Conservation (phyloP, 345 rosid genomes). For the Barbarea vulgaris region DNA sequence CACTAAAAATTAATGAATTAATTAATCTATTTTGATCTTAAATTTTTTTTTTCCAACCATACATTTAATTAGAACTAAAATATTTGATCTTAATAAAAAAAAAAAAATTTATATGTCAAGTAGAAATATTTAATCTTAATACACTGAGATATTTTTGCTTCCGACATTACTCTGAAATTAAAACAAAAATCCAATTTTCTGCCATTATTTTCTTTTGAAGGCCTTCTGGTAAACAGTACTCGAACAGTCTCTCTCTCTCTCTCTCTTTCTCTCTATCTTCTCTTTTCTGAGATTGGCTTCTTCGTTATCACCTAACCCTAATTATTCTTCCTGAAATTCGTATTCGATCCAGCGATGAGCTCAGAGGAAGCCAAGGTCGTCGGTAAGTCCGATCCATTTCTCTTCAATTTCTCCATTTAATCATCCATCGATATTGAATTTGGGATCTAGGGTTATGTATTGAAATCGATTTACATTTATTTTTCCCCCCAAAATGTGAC, state of each 20-base stretch:
- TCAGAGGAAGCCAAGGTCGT: slow-evolving; percentile 43
- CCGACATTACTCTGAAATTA: not conserved
- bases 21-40: too few relatives aligned
- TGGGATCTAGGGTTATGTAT: slow-evolving; percentile 29
- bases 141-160: not conserved
- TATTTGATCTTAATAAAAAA: not conserved
- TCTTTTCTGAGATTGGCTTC: slow-evolving; percentile 8
- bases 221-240: slow-evolving; percentile 7
- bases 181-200: not conserved
- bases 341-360: slow-evolving; percentile 28
- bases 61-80: too few relatives aligned
- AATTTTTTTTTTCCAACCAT: too few relatives aligned
- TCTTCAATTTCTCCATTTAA: not conserved
- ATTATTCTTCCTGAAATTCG: not conserved
- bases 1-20: too few relatives aligned
- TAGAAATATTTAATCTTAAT: not conserved
- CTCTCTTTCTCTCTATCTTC: slow-evolving; percentile 3
- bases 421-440: not conserved
- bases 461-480: slow-evolving; percentile 13
- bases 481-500: not conserved
- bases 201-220: slow-evolving; percentile 19
- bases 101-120: not conserved
- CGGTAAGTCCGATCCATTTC: slow-evolving; percentile 27
- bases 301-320: slow-evolving; percentile 20
- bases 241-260: slow-evolving; percentile 9